phyloP scores from a whole-genome alignment of 2,329 filamentous ascomycete species.

The Arthrobotrys entomopaga region DNA sequence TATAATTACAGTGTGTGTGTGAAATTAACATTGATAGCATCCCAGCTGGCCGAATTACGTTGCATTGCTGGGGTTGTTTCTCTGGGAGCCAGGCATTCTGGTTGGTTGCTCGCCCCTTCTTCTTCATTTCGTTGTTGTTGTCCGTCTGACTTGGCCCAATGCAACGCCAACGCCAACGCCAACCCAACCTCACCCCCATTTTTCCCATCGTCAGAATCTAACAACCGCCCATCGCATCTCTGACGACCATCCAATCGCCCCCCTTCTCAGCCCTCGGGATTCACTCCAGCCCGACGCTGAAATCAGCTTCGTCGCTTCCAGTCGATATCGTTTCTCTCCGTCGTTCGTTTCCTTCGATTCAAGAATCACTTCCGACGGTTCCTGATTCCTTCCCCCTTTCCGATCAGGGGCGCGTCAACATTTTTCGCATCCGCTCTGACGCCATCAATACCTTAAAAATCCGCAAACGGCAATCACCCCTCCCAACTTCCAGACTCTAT shows the following conservation, averaged over 20 bases:
- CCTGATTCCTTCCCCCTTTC: neutral
- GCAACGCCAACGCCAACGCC: conserved; percentile 5
- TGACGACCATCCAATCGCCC: conserved; percentile 16
- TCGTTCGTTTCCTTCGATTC: conserved; percentile 41
- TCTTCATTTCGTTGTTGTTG: neutral
- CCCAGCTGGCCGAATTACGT: neutral
- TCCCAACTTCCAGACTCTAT: neutral
- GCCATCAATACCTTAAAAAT: conserved; percentile 30
- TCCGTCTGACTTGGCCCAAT: neutral
- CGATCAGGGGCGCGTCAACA: conserved; percentile 51
- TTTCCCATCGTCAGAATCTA: neutral
- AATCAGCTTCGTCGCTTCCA: conserved; percentile 12
- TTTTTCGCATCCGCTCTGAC: conserved; percentile 42
- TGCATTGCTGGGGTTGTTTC: neutral
- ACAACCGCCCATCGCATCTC: conserved; percentile 22
- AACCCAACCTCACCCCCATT: conserved; percentile 34
- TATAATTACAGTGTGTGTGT: too few relatives aligned
- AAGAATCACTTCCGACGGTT: conserved; percentile 13
- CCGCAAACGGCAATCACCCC: conserved; percentile 23
- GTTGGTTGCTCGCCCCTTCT: neutral
- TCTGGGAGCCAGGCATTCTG: conserved; percentile 13
- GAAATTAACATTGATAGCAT: too few relatives aligned
- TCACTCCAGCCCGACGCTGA: conserved; percentile 36
- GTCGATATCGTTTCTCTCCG: conserved; percentile 10
- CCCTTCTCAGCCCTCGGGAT: conserved; percentile 29